Conservation (phyloP, 75 land plant species). For the Pinus albicaulis region DNA sequence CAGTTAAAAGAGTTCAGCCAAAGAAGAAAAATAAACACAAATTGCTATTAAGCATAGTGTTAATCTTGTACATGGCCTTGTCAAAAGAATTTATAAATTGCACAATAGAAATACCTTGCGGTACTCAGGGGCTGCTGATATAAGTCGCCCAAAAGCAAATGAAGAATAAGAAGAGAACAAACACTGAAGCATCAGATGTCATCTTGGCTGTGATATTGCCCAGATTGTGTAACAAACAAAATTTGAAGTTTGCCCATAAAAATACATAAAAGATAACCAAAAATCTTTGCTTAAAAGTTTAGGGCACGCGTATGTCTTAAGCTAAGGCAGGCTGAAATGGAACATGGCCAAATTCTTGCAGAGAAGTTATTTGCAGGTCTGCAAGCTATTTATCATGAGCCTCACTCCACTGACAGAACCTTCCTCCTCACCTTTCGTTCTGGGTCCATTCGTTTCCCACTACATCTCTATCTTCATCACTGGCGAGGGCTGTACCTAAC, state of each 20-base stretch:
- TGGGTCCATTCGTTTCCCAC: constrained; percentile 4
- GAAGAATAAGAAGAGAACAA: constrained; percentile 48
- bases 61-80: background rate
- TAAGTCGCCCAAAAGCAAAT: constrained; percentile 64
- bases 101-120: constrained; percentile 29
- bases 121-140: constrained; percentile 57
- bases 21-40: no score
- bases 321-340: constrained; percentile 26
- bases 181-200: constrained; percentile 14
- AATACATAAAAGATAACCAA: constrained; percentile 56
- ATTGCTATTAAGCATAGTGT: background rate
- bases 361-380: no score
- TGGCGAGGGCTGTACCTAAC: constrained; percentile 11
- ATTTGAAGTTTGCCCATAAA: constrained; percentile 57
- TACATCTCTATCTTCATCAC: constrained; percentile 23
- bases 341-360: background rate
- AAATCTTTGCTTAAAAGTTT: constrained; percentile 41
- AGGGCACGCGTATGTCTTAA: constrained; percentile 48
- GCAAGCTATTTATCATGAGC: no score
- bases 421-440: background rate
- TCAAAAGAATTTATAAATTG: background rate
- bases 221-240: constrained; percentile 55
- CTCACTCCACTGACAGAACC: background rate
- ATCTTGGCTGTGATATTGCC: constrained; percentile 60
- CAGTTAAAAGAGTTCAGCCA: no score